phyloP scores from a whole-genome alignment of 2,329 filamentous ascomycete species.

The Beauveria scarabaeidicola region DNA sequence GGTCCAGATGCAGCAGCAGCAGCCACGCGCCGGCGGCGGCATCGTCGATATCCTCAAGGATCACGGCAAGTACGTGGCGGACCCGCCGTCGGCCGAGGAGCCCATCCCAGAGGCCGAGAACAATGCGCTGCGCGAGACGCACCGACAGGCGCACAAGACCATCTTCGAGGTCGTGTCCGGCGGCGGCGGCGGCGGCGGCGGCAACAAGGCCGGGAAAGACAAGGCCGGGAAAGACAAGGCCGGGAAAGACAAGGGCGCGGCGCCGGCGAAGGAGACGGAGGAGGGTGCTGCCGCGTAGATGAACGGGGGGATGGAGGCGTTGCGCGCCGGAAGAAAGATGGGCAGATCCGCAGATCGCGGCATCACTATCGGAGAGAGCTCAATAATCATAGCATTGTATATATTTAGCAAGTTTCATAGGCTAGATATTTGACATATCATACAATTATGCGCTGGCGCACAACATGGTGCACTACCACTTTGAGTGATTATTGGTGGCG shows the following conservation, averaged over 20 bases:
- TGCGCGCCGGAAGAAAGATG: too few relatives aligned
- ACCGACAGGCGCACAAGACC: slow-evolving; percentile 2
- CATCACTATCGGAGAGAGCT: too few relatives aligned
- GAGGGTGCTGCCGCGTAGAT: too few relatives aligned
- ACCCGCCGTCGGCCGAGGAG: not conserved
- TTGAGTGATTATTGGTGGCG: too few relatives aligned
- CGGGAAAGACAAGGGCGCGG: not conserved
- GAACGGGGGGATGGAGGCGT: too few relatives aligned
- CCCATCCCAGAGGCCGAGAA: slow-evolving; percentile 2
- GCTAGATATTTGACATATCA: too few relatives aligned
- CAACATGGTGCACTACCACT: too few relatives aligned
- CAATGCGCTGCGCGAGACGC: slow-evolving; percentile 8
- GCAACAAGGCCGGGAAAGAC: not conserved
- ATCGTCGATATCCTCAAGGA: slow-evolving; percentile 1
- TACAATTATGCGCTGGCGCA: too few relatives aligned
- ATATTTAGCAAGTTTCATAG: too few relatives aligned
- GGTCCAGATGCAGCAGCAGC: not conserved
- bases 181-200: not conserved
- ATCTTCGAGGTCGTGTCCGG: not conserved
- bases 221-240: not conserved
- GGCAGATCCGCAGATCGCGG: too few relatives aligned
- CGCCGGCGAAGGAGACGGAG: too few relatives aligned
- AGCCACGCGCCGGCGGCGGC: not conserved
- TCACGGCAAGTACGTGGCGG: slow-evolving; percentile 3
- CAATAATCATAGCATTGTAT: too few relatives aligned